A percentile compares a stretch with the other conserved stretches of the same genome.
Evolutionary conservation across 1,139 yeast genomes (phyloP).

Genomic region (Taphrina communis): DNA sequence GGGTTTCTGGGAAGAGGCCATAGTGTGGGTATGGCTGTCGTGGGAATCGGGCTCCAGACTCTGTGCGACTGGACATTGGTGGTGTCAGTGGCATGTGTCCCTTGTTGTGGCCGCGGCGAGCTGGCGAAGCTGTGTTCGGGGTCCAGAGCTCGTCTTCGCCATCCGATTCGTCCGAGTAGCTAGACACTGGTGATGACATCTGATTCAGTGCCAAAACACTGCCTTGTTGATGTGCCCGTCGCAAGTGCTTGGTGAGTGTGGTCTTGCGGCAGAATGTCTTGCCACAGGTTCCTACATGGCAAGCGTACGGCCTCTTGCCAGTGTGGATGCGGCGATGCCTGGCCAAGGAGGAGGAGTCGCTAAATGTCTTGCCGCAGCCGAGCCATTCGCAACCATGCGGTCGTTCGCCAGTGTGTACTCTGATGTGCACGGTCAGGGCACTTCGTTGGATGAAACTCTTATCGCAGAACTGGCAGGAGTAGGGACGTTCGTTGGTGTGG

Average conservation of each 20-base stretch:
- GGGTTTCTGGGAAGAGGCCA: constrained; percentile 15
- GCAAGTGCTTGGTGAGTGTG: constrained; percentile 42
- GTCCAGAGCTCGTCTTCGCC: constrained; percentile 22
- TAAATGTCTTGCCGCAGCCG: constrained; percentile 46
- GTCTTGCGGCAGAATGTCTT: constrained; percentile 54
- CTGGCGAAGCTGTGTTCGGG: constrained; percentile 4
- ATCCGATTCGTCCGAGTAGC: constrained; percentile 9
- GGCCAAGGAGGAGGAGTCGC: constrained; percentile 43
- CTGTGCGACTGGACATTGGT: constrained; percentile 34
- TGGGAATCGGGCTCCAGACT: not conserved
- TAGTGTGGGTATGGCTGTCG: constrained; percentile 19
- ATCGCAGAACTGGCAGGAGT: constrained; percentile 71
- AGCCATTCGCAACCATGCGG: constrained; percentile 80
- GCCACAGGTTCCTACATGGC: constrained; percentile 69
- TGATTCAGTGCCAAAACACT: constrained; percentile 11
- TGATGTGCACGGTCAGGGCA: constrained; percentile 66
- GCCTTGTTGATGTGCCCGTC: constrained; percentile 41
- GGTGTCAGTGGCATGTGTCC: constrained; percentile 34
- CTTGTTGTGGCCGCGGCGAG: not conserved
- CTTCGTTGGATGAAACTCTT: constrained; percentile 71
- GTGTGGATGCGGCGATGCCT: constrained; percentile 52
- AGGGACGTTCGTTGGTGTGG: constrained; percentile 65
- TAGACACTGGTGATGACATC: constrained; percentile 10
- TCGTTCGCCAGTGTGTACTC: constrained; percentile 91
- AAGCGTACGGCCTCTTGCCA: constrained; percentile 69